Conservation (phyloP, 2,329 filamentous ascomycete species). For the Fonsecaea multimorphosa region DNA sequence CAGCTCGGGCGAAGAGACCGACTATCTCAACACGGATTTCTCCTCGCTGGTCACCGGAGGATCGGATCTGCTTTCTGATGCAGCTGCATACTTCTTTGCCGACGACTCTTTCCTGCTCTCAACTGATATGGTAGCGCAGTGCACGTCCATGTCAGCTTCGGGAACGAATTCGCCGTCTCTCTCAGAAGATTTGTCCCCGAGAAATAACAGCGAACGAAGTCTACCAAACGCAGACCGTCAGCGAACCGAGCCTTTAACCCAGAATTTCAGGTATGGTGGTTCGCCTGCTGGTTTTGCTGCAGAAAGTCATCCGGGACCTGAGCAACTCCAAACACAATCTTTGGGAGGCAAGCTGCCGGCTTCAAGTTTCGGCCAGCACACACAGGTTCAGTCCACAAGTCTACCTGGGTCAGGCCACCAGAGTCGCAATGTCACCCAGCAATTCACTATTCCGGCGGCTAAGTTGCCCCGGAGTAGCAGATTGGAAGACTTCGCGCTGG, state of each 20-base stretch:
- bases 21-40: neutral
- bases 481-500: conserved; percentile 9
- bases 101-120: neutral
- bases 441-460: neutral
- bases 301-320: neutral
- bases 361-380: neutral
- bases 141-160: neutral
- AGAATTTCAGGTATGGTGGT: neutral
- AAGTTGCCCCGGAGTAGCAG: neutral
- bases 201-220: neutral
- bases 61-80: neutral
- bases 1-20: neutral
- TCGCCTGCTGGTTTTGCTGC: neutral
- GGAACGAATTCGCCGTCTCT: neutral
- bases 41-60: neutral
- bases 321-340: neutral
- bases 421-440: neutral
- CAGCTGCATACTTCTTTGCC: neutral
- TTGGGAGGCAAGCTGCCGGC: neutral
- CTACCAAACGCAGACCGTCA: neutral
- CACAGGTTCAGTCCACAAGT: neutral
- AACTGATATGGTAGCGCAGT: neutral
- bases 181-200: neutral
- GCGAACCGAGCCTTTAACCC: neutral
- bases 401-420: neutral